Evolutionary conservation across 2,329 filamentous ascomycete species (phyloP).

Genomic region (Biscogniauxia sp.): DNA sequence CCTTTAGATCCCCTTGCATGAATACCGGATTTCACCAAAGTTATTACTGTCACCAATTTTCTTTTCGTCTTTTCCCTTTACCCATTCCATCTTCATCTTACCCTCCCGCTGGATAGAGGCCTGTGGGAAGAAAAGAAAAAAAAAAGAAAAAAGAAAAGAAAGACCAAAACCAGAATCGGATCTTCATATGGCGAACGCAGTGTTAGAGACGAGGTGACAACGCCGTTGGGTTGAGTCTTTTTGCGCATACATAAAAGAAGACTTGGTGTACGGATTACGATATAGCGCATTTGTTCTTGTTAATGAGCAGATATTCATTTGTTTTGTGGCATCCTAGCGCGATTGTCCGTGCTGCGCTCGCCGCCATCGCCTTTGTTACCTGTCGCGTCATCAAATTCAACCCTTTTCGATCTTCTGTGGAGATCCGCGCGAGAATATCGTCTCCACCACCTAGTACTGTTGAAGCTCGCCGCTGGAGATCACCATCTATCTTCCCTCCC

Average conservation of each 20-base stretch:
- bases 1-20: slow-evolving; percentile 8
- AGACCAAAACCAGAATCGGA: too few species aligned
- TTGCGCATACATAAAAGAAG: neutral
- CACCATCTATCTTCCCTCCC: neutral
- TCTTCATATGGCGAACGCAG: neutral
- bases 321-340: slow-evolving; percentile 2
- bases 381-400: slow-evolving; percentile 9
- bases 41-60: neutral
- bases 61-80: neutral
- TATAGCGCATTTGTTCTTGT: neutral
- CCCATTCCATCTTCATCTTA: neutral
- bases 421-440: neutral
- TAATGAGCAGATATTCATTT: neutral
- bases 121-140: neutral
- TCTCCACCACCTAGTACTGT: neutral
- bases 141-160: too few species aligned
- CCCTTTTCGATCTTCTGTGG: slow-evolving; percentile 1
- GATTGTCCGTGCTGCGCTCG: slow-evolving; percentile 4
- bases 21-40: slow-evolving; percentile 5
- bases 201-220: neutral
- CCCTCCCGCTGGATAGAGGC: neutral
- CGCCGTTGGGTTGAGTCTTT: neutral
- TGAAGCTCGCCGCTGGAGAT: neutral
- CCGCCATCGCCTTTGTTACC: slow-evolving; percentile 5
- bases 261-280: neutral